phyloP scores from a whole-genome alignment of 139 green algal species.

The Gonium pectorale region DNA sequence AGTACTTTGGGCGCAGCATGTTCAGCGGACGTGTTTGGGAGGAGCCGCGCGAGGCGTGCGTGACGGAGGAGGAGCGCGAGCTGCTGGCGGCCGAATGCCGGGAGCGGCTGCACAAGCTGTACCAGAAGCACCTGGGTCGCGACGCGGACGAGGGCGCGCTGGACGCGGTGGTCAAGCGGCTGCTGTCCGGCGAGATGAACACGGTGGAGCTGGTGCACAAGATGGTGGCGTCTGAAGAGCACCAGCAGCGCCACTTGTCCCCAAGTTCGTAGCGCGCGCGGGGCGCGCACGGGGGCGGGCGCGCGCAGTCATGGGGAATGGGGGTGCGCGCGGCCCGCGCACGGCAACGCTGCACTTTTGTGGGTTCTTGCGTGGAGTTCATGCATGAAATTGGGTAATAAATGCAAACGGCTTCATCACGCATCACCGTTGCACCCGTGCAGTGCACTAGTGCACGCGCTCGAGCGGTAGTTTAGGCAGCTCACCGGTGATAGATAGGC shows the following conservation, averaged over 20 bases:
- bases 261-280: too few relatives aligned
- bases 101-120: background rate
- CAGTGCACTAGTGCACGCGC: too few relatives aligned
- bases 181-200: background rate
- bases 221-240: background rate
- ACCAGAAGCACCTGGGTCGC: conserved; percentile 9
- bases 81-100: background rate
- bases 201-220: conserved; percentile 10
- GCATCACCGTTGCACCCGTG: too few relatives aligned
- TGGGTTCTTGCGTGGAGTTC: too few relatives aligned
- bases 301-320: too few relatives aligned
- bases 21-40: background rate
- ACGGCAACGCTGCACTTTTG: too few relatives aligned
- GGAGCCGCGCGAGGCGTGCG: background rate
- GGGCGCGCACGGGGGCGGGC: too few relatives aligned
- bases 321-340: too few relatives aligned
- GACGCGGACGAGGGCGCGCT: background rate
- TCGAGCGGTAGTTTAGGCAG: too few relatives aligned
- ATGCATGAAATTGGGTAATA: too few relatives aligned
- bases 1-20: background rate
- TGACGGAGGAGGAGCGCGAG: background rate
- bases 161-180: background rate
- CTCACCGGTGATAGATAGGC: too few relatives aligned
- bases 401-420: too few relatives aligned
- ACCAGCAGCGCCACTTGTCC: background rate